phyloP scores from a whole-genome alignment of 73 alveolate genomes.

The Tetrahymena thermophila region DNA sequence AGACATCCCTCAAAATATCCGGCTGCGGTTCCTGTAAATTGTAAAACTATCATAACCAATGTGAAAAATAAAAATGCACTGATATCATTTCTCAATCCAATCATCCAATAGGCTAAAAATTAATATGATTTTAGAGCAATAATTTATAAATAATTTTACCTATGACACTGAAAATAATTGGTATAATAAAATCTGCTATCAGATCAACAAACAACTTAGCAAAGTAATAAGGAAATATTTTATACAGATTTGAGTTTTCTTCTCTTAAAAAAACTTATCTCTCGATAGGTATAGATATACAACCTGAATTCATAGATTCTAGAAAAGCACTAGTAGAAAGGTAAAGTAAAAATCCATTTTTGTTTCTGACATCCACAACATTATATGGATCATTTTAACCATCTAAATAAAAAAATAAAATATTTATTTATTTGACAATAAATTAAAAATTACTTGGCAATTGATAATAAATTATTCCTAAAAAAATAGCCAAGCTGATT shows the following conservation, averaged over 20 bases:
- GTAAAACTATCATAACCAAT: background rate
- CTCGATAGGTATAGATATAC: conserved; percentile 7
- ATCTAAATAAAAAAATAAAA: background rate
- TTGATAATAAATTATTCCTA: background rate
- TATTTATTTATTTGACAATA: background rate
- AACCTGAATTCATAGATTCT: background rate
- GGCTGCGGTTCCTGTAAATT: background rate
- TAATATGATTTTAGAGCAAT: background rate
- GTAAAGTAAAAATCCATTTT: background rate
- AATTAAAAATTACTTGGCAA: background rate
- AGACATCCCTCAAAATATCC: conserved; percentile 40
- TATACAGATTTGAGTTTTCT: conserved; percentile 21
- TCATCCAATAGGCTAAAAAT: background rate
- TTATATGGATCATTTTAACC: background rate
- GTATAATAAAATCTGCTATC: background rate
- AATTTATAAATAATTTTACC: background rate
- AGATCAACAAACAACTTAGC: conserved; percentile 4
- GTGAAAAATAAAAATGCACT: background rate
- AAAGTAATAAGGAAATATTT: conserved; percentile 6
- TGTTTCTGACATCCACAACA: background rate
- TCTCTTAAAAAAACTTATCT: conserved; percentile 29
- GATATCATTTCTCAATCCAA: background rate
- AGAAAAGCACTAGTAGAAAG: background rate
- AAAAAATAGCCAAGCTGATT: background rate
- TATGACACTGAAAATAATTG: background rate